Base-by-base conservation (phyloP, 2,329 filamentous ascomycete species). In the Davidsoniella eucalypti region DNA sequence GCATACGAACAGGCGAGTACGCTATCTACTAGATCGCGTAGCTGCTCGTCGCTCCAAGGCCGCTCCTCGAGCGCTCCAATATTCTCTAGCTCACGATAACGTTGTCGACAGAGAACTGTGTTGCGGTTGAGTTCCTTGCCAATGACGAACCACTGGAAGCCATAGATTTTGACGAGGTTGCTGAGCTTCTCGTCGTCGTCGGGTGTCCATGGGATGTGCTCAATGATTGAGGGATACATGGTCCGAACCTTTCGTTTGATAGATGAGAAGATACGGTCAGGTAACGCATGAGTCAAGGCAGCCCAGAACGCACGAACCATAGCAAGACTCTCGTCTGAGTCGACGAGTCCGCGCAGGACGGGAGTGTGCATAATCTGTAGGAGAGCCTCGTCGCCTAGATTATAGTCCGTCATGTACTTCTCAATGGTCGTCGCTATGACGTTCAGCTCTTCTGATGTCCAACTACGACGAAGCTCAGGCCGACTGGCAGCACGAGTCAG, bases 331-430 rank as follows among this genome's bases (percentile, higher is more conserved):
- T 43, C 44, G n/a, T 41, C 33, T 4, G 37, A 50, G 26, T 50
- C 42, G 29, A 53, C 44, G 14, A 53, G 29, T 14, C 42, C 39
- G 21, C 51, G 51, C 26, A 53, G 38, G 18, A 53, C 44, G 18
- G 51, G 51, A 16, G 51, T 53, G 25, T 53, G 44, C 2, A 53
- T 36, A 5, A 50, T 47, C 21, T 49, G 36, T 12, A 37, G 38
- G 9, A 53, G 46, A 12, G 45, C 42, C 12, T 41, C 44, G 5
- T 37, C 43, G 3, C 43, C 36, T 12, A 53, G 37, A 26, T 50
- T 40, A 18, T 50, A 47, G 23, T 17, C 12, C 37, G 29, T n/a
- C 16, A 37, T 26, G 18, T 47, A 53, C 18, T 45, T 29, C 9
- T 47, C 41, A 14, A 53, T 40, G n/a, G 48, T 23, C 10, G 38